These are phyloP conservation scores for Lachancea waltii DNA, from an alignment of 805 yeast species.

Conservation along the genomic window DNA sequence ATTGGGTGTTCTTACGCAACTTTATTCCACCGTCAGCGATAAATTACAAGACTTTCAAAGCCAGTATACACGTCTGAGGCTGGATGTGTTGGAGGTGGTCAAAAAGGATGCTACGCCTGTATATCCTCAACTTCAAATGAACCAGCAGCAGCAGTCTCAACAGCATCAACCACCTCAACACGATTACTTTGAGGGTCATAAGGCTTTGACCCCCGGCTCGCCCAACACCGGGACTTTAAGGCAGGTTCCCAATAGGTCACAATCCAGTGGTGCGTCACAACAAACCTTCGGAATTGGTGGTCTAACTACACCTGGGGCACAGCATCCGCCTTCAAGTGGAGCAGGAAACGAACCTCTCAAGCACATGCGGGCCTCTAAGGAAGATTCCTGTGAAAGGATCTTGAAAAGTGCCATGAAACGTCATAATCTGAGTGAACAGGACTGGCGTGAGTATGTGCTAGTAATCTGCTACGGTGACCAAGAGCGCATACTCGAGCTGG, in stretches of 20 bases:
- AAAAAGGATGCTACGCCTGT: constrained; percentile 12
- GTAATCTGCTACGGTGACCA: constrained; percentile 88
- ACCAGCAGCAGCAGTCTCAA: neutral
- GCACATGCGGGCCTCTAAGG: constrained; percentile 77
- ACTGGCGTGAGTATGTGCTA: constrained; percentile 83
- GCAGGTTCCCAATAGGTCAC: constrained; percentile 3
- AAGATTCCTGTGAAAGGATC: constrained; percentile 85
- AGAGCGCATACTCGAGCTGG: constrained; percentile 73
- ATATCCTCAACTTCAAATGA: constrained; percentile 7
- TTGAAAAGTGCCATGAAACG: constrained; percentile 83
- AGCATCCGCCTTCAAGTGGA: constrained; percentile 4
- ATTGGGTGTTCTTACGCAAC: constrained; percentile 22
- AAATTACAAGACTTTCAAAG: constrained; percentile 29
- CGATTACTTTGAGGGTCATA: constrained; percentile 20
- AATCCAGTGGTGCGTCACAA: constrained; percentile 9
- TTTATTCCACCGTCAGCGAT: constrained; percentile 22
- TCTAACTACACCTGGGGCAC: constrained; percentile 15
- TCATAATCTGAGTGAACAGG: constrained; percentile 68
- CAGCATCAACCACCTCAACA: constrained; percentile 13
- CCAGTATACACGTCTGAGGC: constrained; percentile 26
- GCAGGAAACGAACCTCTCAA: constrained; percentile 59
- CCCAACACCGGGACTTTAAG: constrained; percentile 4
- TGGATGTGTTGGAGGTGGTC: constrained; percentile 28
- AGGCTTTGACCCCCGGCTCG: constrained; percentile 9
- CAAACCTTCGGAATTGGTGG: constrained; percentile 14